Conservation (phyloP, 768 basidiomycete genomes). For the Lepiota venenata region DNA sequence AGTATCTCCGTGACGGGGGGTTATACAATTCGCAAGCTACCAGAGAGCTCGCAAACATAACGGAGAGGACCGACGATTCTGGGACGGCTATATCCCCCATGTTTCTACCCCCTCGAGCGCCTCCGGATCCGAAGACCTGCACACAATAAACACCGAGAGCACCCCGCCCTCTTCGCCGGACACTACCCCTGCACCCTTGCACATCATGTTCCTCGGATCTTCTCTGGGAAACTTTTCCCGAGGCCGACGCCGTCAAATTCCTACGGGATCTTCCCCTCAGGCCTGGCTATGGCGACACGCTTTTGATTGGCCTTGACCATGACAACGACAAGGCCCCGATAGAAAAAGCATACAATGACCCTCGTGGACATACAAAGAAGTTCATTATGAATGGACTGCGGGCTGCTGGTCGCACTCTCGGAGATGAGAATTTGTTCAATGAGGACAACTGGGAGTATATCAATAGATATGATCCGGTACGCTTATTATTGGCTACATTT, state of each 20-base stretch:
- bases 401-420: conserved; percentile 64
- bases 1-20: conserved; percentile 68
- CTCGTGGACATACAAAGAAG: conserved; percentile 59
- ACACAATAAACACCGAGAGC: conserved; percentile 7
- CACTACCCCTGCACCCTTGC: conserved; percentile 49
- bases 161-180: conserved; percentile 48
- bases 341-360: conserved; percentile 86
- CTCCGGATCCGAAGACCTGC: conserved; percentile 15
- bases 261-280: conserved; percentile 77
- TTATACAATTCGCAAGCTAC: not conserved
- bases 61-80: not conserved
- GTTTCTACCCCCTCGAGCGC: conserved; percentile 14
- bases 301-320: conserved; percentile 91
- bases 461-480: conserved; percentile 46
- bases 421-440: conserved; percentile 61
- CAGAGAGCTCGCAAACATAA: not conserved
- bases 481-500: conserved; percentile 15
- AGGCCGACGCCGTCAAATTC: conserved; percentile 64
- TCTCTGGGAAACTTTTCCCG: conserved; percentile 89
- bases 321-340: conserved; percentile 67
- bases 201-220: conserved; percentile 89
- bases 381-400: conserved; percentile 89
- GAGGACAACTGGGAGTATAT: conserved; percentile 76
- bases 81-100: conserved; percentile 33
- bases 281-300: conserved; percentile 71